Evolutionary conservation across 352 stramenopile genomes (phyloP).

Genomic region (Phytophthora pistaciae): DNA sequence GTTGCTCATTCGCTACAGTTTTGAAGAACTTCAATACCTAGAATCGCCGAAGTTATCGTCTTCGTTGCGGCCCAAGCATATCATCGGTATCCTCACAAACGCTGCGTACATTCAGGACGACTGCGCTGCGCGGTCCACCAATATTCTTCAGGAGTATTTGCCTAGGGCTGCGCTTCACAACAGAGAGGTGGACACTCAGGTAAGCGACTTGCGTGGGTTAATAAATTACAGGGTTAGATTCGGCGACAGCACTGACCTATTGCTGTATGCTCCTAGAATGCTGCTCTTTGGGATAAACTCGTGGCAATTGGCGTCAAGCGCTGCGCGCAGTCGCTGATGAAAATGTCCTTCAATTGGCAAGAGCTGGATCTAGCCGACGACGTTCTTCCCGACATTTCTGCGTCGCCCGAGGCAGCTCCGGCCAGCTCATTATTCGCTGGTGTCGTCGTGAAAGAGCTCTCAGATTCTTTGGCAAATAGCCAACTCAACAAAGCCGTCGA

Average conservation of each 20-base stretch:
- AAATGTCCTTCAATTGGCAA: slow-evolving; percentile 76
- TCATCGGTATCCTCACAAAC: slow-evolving; percentile 77
- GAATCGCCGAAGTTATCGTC: slow-evolving; percentile 71
- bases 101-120: slow-evolving; percentile 78
- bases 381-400: slow-evolving; percentile 44
- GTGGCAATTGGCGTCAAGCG: slow-evolving; percentile 62
- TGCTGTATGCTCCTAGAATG: slow-evolving; percentile 41
- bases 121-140: slow-evolving; percentile 49
- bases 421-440: slow-evolving; percentile 56
- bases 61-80: slow-evolving; percentile 67
- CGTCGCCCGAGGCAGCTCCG: slow-evolving; percentile 12
- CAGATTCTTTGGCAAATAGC: slow-evolving; percentile 50
- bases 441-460: slow-evolving; percentile 61
- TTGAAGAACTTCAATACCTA: slow-evolving; percentile 69
- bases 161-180: slow-evolving; percentile 56
- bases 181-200: slow-evolving; percentile 50
- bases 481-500: slow-evolving; percentile 67
- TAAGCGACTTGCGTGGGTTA: slow-evolving; percentile 14
- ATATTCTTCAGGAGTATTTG: slow-evolving; percentile 69
- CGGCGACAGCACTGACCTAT: neutral
- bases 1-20: slow-evolving; percentile 67
- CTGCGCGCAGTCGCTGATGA: slow-evolving; percentile 69
- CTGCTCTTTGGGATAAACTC: slow-evolving; percentile 57
- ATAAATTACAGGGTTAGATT: neutral
- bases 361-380: slow-evolving; percentile 72